Base-by-base conservation (phyloP, 257 asterid species). In the Solanum virginianum region DNA sequence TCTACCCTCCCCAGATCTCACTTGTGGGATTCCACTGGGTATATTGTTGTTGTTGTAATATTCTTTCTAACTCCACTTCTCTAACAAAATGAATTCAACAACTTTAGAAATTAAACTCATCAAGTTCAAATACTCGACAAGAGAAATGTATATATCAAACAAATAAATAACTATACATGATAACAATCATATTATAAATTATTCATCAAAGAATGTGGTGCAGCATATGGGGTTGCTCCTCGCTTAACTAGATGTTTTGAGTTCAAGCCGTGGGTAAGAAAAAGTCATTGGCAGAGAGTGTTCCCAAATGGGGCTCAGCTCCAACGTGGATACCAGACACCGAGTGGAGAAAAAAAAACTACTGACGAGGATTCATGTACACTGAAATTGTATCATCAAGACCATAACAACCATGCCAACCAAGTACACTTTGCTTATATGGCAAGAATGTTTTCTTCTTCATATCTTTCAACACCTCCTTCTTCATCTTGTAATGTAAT, bases 341-440 rank as follows among this genome's bases (percentile, higher is more conserved):
- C n/a, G n/a, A n/a, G n/a, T n/a, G n/a, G n/a, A n/a, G n/a, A 26
- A 26, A 26, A 26, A 26, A 1, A 8, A 62, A 20, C 41, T 24
- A 32, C 16, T 20, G 22, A 16, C 22, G 80, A 53, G 56, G 85
- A 20, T 43, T 22, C 55, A 68, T 16, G 3, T 22, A 51, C 20
- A 59, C 8, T 29, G 65, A 53, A 15, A 96, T 87, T 53, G 85
- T 88, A 39, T 91, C 49, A 57, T 92, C 89, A 65, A 94, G 92
- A 14, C 98, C 94, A 70, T 94, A 90, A 81, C 99, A 97, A 1
- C 98, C 98, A 71, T 94, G 77, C 12, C 99, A 97, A 1, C 98
- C 96, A 59, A 95, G 77, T 7, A 97, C 62, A 1, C 94, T 95
- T 7, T 90, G 97, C 71, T 89, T 92, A 89, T 97, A 95, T 10